phyloP scores from a whole-genome alignment of 2,329 filamentous ascomycete species.

The Phyllosticta capitalensis region DNA sequence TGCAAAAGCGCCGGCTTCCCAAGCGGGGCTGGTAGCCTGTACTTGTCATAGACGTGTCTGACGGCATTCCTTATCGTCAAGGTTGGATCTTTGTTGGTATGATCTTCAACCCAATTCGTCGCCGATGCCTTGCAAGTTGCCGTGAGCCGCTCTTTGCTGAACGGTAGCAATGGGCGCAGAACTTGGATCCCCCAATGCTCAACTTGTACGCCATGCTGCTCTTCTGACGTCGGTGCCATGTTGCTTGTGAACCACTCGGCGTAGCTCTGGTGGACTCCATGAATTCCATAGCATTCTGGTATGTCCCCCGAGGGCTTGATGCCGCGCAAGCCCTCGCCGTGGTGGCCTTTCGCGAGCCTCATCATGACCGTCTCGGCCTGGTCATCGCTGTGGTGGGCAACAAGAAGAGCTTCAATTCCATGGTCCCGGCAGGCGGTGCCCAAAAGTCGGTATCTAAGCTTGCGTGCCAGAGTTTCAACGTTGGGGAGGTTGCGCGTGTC shows the following conservation, averaged over 20 bases:
- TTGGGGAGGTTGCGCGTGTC: constrained; percentile 41
- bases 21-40: constrained; percentile 60
- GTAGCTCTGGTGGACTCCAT: constrained; percentile 50
- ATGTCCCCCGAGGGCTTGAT: constrained; percentile 58
- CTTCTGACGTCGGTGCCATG: constrained; percentile 20
- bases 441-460: constrained; percentile 61
- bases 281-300: constrained; percentile 73
- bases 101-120: constrained; percentile 73
- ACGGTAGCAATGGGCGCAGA: constrained; percentile 59
- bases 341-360: constrained; percentile 60
- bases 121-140: constrained; percentile 61
- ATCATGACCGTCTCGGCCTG: constrained; percentile 83
- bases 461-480: constrained; percentile 69
- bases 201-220: constrained; percentile 26
- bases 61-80: constrained; percentile 76
- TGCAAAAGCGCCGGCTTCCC: constrained; percentile 54
- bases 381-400: constrained; percentile 85
- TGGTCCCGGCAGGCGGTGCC: constrained; percentile 49
- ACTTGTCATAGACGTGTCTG: constrained; percentile 51
- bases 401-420: constrained; percentile 52
- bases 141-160: constrained; percentile 63
- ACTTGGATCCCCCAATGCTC: constrained; percentile 59
- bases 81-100: constrained; percentile 68
- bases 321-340: constrained; percentile 60
- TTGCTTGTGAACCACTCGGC: neutral